Evolutionary conservation across 2,329 filamentous ascomycete species (phyloP).

Genomic region (Orbilia brochopaga): DNA sequence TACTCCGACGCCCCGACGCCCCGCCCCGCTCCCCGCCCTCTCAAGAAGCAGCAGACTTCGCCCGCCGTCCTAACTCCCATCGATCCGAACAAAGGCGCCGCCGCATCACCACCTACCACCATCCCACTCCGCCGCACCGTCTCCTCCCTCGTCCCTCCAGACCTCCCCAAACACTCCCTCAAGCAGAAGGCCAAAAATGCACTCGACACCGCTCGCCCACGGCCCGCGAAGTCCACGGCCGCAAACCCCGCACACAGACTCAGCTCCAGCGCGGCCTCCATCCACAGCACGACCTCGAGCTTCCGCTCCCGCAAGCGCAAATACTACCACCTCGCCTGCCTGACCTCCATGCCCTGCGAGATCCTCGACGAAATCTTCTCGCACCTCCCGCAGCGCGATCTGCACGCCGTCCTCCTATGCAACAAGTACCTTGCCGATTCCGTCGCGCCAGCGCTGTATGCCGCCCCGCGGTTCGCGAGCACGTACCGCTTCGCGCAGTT

Average conservation of each 20-base stretch:
- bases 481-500: constrained; percentile 56
- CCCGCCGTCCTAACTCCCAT: constrained; percentile 34
- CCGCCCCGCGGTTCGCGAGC: constrained; percentile 52
- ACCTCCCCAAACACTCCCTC: constrained; percentile 14
- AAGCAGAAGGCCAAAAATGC: constrained; percentile 41
- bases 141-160: constrained; percentile 42
- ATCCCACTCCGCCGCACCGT: constrained; percentile 32
- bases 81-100: constrained; percentile 36
- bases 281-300: constrained; percentile 53
- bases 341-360: constrained; percentile 54
- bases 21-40: constrained; percentile 32
- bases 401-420: constrained; percentile 53
- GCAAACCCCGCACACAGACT: constrained; percentile 44
- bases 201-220: neutral
- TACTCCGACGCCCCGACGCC: constrained; percentile 36
- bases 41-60: constrained; percentile 42
- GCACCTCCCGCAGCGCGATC: constrained; percentile 53
- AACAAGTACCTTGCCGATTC: constrained; percentile 53
- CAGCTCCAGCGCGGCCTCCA: constrained; percentile 53
- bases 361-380: constrained; percentile 55
- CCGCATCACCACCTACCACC: constrained; percentile 13
- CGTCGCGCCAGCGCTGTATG: constrained; percentile 53
- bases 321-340: constrained; percentile 53
- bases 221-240: constrained; percentile 20
- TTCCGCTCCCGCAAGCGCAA: constrained; percentile 54